phyloP scores from a whole-genome alignment of 495 filamentous ascomycete species.

The Penicillium tannophilum region DNA sequence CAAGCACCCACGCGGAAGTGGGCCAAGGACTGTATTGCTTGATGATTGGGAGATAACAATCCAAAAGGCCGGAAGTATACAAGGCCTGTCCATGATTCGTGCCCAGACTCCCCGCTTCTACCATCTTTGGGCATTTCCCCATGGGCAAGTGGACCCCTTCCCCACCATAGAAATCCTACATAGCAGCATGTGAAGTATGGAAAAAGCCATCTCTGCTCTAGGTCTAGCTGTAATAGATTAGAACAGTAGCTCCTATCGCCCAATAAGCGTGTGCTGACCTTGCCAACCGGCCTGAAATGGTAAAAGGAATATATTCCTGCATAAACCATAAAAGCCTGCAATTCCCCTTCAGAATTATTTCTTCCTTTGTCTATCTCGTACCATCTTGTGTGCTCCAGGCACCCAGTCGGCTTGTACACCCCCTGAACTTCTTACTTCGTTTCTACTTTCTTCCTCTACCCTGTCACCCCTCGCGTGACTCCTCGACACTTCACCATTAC shows the following conservation, averaged over 20 bases:
- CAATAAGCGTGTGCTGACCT: conserved; percentile 7
- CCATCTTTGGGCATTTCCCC: conserved; percentile 3
- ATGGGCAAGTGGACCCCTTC: conserved; percentile 8
- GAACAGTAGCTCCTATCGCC: neutral
- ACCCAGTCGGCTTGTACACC: no score
- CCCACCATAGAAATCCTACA: neutral
- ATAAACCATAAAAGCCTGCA: conserved; percentile 19
- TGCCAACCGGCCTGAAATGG: conserved; percentile 13
- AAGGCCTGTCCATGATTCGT: no score
- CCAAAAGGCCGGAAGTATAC: no score
- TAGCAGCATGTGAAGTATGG: neutral
- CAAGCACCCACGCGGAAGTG: neutral
- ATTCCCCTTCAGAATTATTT: conserved; percentile 1
- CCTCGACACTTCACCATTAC: no score
- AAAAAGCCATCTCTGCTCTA: neutral
- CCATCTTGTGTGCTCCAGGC: no score
- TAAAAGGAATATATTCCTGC: neutral
- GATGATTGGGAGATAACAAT: no score
- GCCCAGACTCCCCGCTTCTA: no score
- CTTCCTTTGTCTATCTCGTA: neutral
- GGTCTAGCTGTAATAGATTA: conserved; percentile 3
- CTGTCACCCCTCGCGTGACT: no score
- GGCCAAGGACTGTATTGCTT: neutral
- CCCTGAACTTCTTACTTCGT: no score
- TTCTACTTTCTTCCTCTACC: no score